Evolutionary conservation across 495 filamentous ascomycete genomes (phyloP), one percentile per base, ranked within the genome.

Genomic region (Penicillium subrubescens): DNA sequence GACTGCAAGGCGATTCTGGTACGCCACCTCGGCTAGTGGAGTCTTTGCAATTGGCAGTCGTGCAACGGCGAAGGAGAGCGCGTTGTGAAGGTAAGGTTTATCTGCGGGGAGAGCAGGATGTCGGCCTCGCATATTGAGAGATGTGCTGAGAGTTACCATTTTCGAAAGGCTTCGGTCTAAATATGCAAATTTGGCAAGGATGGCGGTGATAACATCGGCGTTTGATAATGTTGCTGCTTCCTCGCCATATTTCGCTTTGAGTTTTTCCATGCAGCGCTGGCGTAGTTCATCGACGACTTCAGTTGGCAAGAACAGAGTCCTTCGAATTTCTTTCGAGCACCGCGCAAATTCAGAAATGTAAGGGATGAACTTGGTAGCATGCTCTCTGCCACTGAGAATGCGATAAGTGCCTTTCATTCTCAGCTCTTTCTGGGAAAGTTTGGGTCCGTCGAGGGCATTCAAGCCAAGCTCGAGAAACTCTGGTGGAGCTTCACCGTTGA

Each of bases 81-180:
- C 56, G 5, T 58, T 58, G 15, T 58, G 56, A 44, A 58, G 56
- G 11, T 58, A 44, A 2, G 56, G 23, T 25, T 58, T 58, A 8
- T 58, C 37, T 2, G 37, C 56, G 2, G 56, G 56, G 25, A 44
- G 56, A 14, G 37, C 56, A 44, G 56, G 56, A 37, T 58, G 56
- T 12, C 56, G 21, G n/a, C 56, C 56, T n/a, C 56, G 37, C 3
- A 27, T 43, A 44, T 58, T 58, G 23, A 58, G 5, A 4, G 56
- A 3, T 10, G 37, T 27, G 27, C 25, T 44, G 5, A 58, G 27
- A 23, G 56, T 43, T 37, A 58, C 21, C 35, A 31, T 58, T 23
- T 43, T 58, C 8, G 56, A 43, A 10, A 5, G 8, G 2, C 31
- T 44, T 0, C 5, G 15, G 14, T 23, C 39, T 7, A 58, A 21